Evolutionary conservation across 176 grass and related monocot species (phyloP).

Genomic region (Coix lacrymajobi): DNA sequence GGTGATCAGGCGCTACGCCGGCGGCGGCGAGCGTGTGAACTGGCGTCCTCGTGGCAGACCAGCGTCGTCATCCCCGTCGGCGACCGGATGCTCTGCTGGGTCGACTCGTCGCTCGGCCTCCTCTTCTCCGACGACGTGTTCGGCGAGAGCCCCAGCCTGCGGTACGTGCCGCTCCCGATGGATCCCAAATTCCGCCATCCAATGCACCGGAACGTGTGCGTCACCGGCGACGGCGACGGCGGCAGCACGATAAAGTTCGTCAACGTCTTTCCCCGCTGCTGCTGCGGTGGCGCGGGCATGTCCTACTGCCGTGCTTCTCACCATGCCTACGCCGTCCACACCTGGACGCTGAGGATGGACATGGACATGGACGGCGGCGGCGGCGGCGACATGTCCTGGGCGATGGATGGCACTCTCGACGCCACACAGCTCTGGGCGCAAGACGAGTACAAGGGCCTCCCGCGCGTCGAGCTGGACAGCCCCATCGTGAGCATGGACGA

Average conservation of each 20-base stretch:
- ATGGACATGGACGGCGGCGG: too few relatives aligned
- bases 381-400: not conserved
- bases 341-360: not conserved
- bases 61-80: not conserved
- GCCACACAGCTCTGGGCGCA: not conserved
- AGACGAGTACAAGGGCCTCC: not conserved
- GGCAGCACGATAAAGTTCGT: not conserved
- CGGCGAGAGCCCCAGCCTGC: not conserved
- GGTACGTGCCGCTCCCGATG: not conserved
- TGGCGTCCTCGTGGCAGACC: not conserved
- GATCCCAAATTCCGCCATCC: too few relatives aligned
- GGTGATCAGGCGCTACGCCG: not conserved
- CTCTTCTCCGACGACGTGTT: not conserved
- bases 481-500: not conserved
- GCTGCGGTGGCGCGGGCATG: not conserved
- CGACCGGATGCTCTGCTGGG: not conserved
- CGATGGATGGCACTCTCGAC: not conserved
- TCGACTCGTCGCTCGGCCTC: not conserved
- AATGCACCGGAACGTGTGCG: not conserved
- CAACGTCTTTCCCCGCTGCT: not conserved
- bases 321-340: not conserved
- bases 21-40: not conserved
- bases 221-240: not conserved
- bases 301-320: not conserved
- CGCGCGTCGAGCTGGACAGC: too few relatives aligned